phyloP scores from a whole-genome alignment of 345 rosid genomes.

The Linum tenue region DNA sequence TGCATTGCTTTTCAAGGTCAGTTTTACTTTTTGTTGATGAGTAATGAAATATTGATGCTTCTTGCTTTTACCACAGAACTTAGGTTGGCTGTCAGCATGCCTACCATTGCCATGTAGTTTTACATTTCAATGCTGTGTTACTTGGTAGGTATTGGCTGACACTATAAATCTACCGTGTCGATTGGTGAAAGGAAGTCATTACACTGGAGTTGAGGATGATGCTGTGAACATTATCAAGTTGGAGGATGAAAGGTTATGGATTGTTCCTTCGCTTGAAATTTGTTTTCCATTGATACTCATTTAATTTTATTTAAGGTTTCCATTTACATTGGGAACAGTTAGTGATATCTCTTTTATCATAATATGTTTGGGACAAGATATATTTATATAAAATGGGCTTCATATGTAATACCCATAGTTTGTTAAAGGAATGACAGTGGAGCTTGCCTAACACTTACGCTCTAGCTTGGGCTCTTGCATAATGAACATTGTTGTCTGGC shows the following conservation, averaged over 20 bases:
- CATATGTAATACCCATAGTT: too few species aligned
- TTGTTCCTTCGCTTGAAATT: slow-evolving; percentile 16
- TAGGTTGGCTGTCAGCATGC: not conserved
- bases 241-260: slow-evolving; percentile 71
- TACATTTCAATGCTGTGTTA: slow-evolving; percentile 20
- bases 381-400: too few species aligned
- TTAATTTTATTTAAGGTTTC: not conserved
- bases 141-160: slow-evolving; percentile 82
- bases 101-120: not conserved
- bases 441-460: too few species aligned
- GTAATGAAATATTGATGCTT: not conserved
- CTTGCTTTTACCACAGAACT: not conserved
- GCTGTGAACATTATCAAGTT: slow-evolving; percentile 87
- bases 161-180: slow-evolving; percentile 70
- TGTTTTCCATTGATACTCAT: not conserved
- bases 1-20: slow-evolving; percentile 96
- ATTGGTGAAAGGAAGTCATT: slow-evolving; percentile 95
- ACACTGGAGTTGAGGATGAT: slow-evolving; percentile 97
- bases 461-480: too few species aligned
- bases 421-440: too few species aligned
- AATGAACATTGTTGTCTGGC: too few species aligned
- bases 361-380: too few species aligned
- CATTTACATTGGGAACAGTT: not conserved
- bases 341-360: too few species aligned
- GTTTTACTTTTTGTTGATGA: slow-evolving; percentile 16